Base-by-base conservation (phyloP, 2,329 filamentous ascomycete species). In the Alternaria sp. region DNA sequence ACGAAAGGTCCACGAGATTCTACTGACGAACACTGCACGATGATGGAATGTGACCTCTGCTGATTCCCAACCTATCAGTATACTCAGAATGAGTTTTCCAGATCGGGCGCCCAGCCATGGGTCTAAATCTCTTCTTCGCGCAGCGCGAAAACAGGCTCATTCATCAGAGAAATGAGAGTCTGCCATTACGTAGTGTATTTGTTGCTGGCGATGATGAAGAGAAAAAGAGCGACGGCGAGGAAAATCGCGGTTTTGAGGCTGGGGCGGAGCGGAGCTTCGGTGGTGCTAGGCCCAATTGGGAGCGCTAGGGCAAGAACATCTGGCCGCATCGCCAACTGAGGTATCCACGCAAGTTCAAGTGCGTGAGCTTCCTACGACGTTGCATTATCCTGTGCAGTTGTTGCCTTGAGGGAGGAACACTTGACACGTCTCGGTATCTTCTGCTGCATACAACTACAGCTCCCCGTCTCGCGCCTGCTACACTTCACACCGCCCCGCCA, bases 81-180 rank as follows among this genome's bases (percentile, higher is more conserved):
- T 83, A 81, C 84, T 86, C 86, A 81, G 80, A 87, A 89, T 82
- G 86, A 87, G 84, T 75, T 83, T 85, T 89, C 87, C 86, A 89
- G 86, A 82, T 82, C 86, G 86, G 89, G 89, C 87, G 89, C 89
- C 89, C 89, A 91, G 89, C 88, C 84, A 90, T 86, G 87, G 88
- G 88, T 86, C 73, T 74, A 73, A 43, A 72, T 82, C 84, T 82
- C 69, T 73, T 91, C 87, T 91, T 81, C 88, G 88, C 88, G 78
- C 87, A 89, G 89, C 86, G 86, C 87, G 87, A 89, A 88, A 89
- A 89, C 88, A 88, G 81, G 81, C 82, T 84, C 83, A 79, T 62
- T 79, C 81, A 87, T 77, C 72, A 74, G 71, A 72, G 72, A 69
- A 76, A 79, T 79, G 72, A 6, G 83, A 85, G 83, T 81, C 81